Percentiles rank a stretch among this genome's conserved stretches.
phyloP scores from a whole-genome alignment of 495 filamentous ascomycete species.

The Aspergillus biplanus region DNA sequence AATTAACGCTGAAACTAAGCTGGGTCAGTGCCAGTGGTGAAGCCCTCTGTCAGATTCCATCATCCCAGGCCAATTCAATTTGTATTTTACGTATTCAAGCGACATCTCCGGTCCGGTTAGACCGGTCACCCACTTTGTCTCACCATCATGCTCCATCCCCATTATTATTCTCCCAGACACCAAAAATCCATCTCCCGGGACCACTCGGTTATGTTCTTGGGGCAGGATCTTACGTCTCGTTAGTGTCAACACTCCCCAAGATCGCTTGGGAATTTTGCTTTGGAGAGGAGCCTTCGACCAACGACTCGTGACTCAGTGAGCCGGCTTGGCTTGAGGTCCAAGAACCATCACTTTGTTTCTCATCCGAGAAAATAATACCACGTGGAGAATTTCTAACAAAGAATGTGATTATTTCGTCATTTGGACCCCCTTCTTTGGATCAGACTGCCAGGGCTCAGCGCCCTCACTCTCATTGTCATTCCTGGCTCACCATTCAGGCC shows the following conservation, averaged over 20 bases:
- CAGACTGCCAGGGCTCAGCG: neutral
- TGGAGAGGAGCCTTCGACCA: neutral
- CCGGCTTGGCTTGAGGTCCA: neutral
- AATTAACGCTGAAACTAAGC: neutral
- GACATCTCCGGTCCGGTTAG: neutral
- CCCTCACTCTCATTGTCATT: neutral
- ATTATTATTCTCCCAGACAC: neutral
- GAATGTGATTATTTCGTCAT: neutral
- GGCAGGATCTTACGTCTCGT: neutral
- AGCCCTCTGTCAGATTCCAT: neutral
- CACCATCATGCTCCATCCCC: slow-evolving; percentile 13
- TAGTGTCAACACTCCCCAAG: neutral
- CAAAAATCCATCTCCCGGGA: slow-evolving; percentile 11
- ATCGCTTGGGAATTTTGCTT: neutral
- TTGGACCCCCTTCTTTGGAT: neutral
- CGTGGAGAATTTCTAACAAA: neutral
- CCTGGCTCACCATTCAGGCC: neutral
- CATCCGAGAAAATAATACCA: neutral
- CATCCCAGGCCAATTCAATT: neutral
- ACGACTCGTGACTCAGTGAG: neutral
- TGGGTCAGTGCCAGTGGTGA: no score
- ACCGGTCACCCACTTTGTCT: slow-evolving; percentile 13
- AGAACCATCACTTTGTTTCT: neutral
- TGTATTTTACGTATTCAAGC: neutral
- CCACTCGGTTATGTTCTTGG: slow-evolving; percentile 11